Evolutionary conservation across 2,329 filamentous ascomycete species (phyloP), one percentile per base, ranked within the genome.

Genomic region (Colletotrichum eleusines): DNA sequence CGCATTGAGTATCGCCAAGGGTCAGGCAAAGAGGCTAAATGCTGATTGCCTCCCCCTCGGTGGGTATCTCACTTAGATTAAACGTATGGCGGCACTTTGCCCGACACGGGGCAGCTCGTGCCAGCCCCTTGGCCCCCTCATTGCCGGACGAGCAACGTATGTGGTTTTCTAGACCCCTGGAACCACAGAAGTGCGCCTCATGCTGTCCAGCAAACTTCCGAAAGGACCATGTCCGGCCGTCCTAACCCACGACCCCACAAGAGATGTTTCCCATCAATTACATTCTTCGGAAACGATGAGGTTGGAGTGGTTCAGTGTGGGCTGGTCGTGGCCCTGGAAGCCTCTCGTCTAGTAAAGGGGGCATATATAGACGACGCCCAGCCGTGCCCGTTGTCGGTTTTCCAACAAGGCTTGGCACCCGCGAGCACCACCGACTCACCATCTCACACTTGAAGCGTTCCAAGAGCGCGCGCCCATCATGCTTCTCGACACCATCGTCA

Each of bases 401-500:
- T 5, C 26, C n/a, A 6, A 46, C n/a, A 54, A 40, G 23, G 20
- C 38, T 58, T 63, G 58, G 33, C 35, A 64, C 54, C 44, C 50
- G 35, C 31, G 55, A 35, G 26, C n/a, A 20, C 33, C 42, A 1
- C 35, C 26, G 33, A 20, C 3, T n/a, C 31, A 23, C 20, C 31
- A 23, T n/a, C n/a, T 33, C 28, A 12, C 40, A n/a, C 31, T 69
- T 57, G 38, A 2, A 40, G 16, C 55, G 33, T 23, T 14, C 20
- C 16, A 23, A 40, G 50, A 61, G n/a, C n/a, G n/a, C n/a, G n/a
- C 51, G 12, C 28, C 35, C 44, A 76, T 53, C 28, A 79, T 79
- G 78, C 69, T 76, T 42, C 59, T 77, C 53, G 72, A 76, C 48
- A 73, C 77, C 38, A 63, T 75, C 14, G 33, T 78, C 46, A 60